Evolutionary conservation across 345 rosid genomes (phyloP), one percentile per base, ranked within the genome.

Genomic region (Gossypium australe): DNA sequence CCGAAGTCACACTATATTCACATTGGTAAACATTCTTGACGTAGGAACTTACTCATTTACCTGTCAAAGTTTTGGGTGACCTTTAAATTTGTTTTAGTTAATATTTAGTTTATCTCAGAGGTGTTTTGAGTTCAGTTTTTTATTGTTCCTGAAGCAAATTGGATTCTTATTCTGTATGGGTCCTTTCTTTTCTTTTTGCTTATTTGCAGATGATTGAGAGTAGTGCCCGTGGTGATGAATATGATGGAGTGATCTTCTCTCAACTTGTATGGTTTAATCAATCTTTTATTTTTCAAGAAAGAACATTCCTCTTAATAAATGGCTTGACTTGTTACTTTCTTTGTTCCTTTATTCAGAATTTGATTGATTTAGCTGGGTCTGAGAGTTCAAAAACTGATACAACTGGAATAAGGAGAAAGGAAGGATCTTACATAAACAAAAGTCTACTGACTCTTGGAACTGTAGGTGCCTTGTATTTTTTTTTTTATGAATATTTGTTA

Each of bases 341-440:
- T 76, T 71, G 22, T 27, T 78, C n/a, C 59, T 74, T 79, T 81
- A 67, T 78, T 67, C 84, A 96, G 99, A 96, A 96, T 89, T 84
- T 96, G 89, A 96, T 96, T 49, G 99, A 96, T 82, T 87, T 96
- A 55, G 99, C 99, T 79, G 99, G 99, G 80, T 96, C 99, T 64
- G 99, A 96, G 88, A 96, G 99, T 84, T 93, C 99, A 75, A 96
- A 96, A 86, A 93, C 99, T 12, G 99, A 96, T 84, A 96, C 99
- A 75, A 93, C 97, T 79, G 99, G 99, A 68, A 58, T 96, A 60
- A 81, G 99, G 84, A 90, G 99, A 79, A 96, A 93, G 83, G 99
- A 96, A 83, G 99, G 98, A 80, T 85, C 99, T 78, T 96, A 90
- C 85, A 96, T 96, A 77, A 96, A 96, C 89, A 96, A 96, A 89